These are phyloP conservation scores for Rhizopogon vesiculosus DNA, from an alignment of 768 basidiomycete genomes.

Conservation along the genomic window DNA sequence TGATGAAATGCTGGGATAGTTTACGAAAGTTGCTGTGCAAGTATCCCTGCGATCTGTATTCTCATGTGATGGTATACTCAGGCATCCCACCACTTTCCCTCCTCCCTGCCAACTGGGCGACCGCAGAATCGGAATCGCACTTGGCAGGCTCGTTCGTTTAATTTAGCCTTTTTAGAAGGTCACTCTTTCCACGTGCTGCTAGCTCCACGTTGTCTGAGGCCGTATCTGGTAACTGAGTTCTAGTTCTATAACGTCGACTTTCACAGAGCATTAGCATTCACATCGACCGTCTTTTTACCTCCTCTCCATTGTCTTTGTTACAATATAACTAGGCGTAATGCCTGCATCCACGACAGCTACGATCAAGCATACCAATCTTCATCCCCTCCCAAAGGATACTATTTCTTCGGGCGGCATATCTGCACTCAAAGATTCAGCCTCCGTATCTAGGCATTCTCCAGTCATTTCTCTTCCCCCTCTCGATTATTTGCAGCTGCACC, in stretches of 20 bases:
- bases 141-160: slow-evolving; percentile 11
- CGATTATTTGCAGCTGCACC: slow-evolving; percentile 74
- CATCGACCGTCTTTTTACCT: slow-evolving; percentile 6
- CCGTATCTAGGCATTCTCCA: slow-evolving; percentile 41
- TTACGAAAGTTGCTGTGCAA: slow-evolving; percentile 3
- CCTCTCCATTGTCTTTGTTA: neutral
- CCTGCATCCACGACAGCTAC: slow-evolving; percentile 8
- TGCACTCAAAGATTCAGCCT: slow-evolving; percentile 25
- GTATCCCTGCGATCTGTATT: slow-evolving; percentile 7
- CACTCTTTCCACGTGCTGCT: slow-evolving; percentile 24
- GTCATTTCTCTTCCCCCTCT: slow-evolving; percentile 67
- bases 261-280: slow-evolving; percentile 12
- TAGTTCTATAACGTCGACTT: slow-evolving; percentile 27
- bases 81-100: slow-evolving; percentile 5
- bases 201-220: slow-evolving; percentile 23
- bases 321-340: slow-evolving; percentile 9
- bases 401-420: slow-evolving; percentile 15
- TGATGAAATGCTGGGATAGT: slow-evolving; percentile 1
- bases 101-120: slow-evolving; percentile 3
- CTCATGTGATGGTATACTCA: slow-evolving; percentile 1
- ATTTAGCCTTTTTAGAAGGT: slow-evolving; percentile 19
- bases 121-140: slow-evolving; percentile 4
- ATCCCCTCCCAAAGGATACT: slow-evolving; percentile 3
- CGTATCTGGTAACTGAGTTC: slow-evolving; percentile 15
- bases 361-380: slow-evolving; percentile 4